Evolutionary conservation across 2,329 filamentous ascomycete species (phyloP), one percentile per base, ranked within the genome.

Genomic region (Zalaria obscura): DNA sequence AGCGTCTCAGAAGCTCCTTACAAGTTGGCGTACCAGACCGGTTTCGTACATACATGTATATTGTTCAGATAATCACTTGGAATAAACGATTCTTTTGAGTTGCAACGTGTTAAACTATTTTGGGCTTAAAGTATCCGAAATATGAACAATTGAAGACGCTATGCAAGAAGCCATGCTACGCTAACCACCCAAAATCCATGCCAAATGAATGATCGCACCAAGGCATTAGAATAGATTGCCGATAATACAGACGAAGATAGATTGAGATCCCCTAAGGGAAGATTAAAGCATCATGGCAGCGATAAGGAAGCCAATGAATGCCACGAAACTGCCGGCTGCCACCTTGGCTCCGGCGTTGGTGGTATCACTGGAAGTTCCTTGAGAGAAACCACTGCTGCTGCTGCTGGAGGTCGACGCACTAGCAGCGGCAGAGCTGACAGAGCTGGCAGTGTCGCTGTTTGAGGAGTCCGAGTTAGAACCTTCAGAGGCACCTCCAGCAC

Each of bases 271-370:
- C 8, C 27, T n/a, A 28, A 43, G 43, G 40, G 35, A 25, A 11
- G 25, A 38, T 47, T 45, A 61, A 25, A 61, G 40, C 52, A 60
- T 52, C 47, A 61, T 46, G 33, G 57, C 56, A 18, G 55, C 58
- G 37, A 54, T 52, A 40, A 62, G 56, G 46, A 61, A 60, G 25
- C 57, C 58, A 33, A 62, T 44, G 41, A 62, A 47, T 25, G 59
- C 59, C 10, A 62, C 50, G 28, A 54, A 54, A 44, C 57, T 59
- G 45, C 58, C 59, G 8, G 58, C 58, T 26, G 56, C 50, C 27
- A 58, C 52, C 40, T 51, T 53, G 41, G 50, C 50, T 8, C 56
- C 55, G 32, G 53, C 50, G 40, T 46, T 52, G 27, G 40, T 44
- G 27, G 41, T 42, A 40, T 39, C 51, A 45, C 51, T 44, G 32